Conservation (phyloP, 140 eudicot genomes). For the Cichorium intybus region DNA sequence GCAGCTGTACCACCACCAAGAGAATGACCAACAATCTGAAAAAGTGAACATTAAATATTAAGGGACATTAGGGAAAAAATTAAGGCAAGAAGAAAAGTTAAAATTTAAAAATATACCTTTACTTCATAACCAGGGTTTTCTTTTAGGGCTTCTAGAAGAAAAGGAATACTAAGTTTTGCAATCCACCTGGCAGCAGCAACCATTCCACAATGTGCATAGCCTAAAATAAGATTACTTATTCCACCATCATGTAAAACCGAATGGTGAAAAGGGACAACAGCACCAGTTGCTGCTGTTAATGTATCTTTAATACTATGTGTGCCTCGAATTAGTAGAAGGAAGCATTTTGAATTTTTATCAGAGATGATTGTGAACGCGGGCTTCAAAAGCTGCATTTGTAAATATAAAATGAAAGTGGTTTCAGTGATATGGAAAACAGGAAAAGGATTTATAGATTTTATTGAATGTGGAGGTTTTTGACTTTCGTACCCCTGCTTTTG, state of each 20-base stretch:
- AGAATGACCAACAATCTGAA: slow-evolving; percentile 96
- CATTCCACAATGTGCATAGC: slow-evolving; percentile 99
- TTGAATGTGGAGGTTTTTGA: neutral
- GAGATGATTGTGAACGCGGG: slow-evolving; percentile 88
- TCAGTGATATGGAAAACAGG: slow-evolving; percentile 8
- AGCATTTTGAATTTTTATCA: slow-evolving; percentile 71
- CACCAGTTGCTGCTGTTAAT: slow-evolving; percentile 94
- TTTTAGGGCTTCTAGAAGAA: slow-evolving; percentile 57
- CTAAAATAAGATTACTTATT: slow-evolving; percentile 80
- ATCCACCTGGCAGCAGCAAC: slow-evolving; percentile 99
- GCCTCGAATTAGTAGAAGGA: slow-evolving; percentile 88
- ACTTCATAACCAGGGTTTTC: slow-evolving; percentile 78
- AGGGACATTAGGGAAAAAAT: neutral
- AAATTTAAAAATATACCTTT: slow-evolving; percentile 41
- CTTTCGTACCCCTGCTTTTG: slow-evolving; percentile 90
- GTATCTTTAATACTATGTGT: slow-evolving; percentile 99
- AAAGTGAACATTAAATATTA: slow-evolving; percentile 10
- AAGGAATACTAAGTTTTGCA: slow-evolving; percentile 93
- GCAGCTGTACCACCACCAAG: slow-evolving; percentile 99
- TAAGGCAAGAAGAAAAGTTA: neutral
- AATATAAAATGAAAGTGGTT: neutral
- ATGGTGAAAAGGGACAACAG: slow-evolving; percentile 99
- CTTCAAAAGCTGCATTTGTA: slow-evolving; percentile 85
- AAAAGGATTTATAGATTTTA: neutral
- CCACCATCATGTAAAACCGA: slow-evolving; percentile 95